Evolutionary conservation across 306 rosid species (phyloP).

Genomic region (Delonix regia): DNA sequence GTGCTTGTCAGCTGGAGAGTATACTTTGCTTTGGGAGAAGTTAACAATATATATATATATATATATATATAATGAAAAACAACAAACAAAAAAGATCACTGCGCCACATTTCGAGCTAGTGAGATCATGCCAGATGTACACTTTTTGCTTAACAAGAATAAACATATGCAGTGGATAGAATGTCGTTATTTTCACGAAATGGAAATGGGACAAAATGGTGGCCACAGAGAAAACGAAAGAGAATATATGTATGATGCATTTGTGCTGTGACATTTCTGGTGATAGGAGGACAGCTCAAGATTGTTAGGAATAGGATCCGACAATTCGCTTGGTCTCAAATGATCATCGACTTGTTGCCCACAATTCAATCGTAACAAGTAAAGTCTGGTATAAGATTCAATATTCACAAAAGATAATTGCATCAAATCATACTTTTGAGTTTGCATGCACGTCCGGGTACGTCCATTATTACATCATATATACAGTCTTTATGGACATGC

Average conservation of each 20-base stretch:
- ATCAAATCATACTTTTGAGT: background rate
- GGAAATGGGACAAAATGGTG: background rate
- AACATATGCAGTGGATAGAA: background rate
- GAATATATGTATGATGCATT: background rate
- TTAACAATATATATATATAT: too few species aligned
- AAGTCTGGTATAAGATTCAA: background rate
- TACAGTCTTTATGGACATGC: too few species aligned
- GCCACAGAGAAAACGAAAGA: background rate
- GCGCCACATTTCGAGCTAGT: background rate
- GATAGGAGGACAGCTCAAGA: background rate
- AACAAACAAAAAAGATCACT: background rate
- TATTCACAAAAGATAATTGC: background rate
- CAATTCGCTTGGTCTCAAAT: background rate
- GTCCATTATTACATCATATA: too few species aligned
- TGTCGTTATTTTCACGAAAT: background rate
- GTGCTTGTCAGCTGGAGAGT: background rate
- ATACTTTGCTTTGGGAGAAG: background rate
- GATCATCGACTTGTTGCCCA: background rate
- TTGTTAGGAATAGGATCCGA: slow-evolving; percentile 1
- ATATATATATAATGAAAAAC: too few species aligned
- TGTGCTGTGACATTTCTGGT: background rate
- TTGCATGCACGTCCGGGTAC: too few species aligned
- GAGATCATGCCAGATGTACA: background rate
- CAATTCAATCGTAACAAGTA: background rate
- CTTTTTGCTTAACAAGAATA: background rate